Evolutionary conservation across 2,329 filamentous ascomycete species (phyloP).

Genomic region (Cordyceps tenuipes): DNA sequence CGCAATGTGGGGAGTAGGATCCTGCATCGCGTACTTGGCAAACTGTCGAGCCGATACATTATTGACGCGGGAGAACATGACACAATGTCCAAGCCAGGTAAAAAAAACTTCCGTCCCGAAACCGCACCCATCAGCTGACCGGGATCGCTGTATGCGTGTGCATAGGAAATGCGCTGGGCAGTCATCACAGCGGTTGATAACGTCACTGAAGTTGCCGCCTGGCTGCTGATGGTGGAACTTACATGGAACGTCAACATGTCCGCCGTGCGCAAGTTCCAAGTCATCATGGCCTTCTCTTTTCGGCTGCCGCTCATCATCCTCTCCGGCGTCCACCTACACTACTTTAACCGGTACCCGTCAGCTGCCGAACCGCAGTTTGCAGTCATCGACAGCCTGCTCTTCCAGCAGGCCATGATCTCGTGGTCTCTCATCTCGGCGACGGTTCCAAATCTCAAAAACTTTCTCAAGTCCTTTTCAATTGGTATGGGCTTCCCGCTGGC

Average conservation of each 20-base stretch:
- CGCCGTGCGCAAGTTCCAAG: slow-evolving; percentile 13
- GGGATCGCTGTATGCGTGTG: background rate
- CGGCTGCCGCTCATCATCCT: slow-evolving; percentile 16
- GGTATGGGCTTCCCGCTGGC: slow-evolving; percentile 12
- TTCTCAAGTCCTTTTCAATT: slow-evolving; percentile 16
- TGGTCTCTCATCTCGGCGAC: slow-evolving; percentile 18
- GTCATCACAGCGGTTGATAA: slow-evolving; percentile 14
- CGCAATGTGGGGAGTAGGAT: slow-evolving; percentile 11
- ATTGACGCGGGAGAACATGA: background rate
- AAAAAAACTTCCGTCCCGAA: background rate
- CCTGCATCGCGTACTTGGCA: slow-evolving; percentile 5
- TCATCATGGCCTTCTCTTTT: slow-evolving; percentile 17
- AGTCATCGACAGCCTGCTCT: slow-evolving; percentile 13
- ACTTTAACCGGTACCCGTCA: slow-evolving; percentile 9
- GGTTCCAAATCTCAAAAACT: slow-evolving; percentile 18
- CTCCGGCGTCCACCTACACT: slow-evolving; percentile 11
- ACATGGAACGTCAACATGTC: slow-evolving; percentile 16
- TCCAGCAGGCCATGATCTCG: slow-evolving; percentile 16
- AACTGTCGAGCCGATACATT: slow-evolving; percentile 5
- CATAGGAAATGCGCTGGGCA: slow-evolving; percentile 11
- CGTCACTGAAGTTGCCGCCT: slow-evolving; percentile 15
- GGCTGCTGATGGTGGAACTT: slow-evolving; percentile 13
- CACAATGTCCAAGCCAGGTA: slow-evolving; percentile 13
- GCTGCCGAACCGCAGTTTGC: slow-evolving; percentile 14
- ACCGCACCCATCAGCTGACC: background rate